Evolutionary conservation across 176 grass and related monocot genomes (phyloP), one percentile per base, ranked within the genome.

Genomic region (Hsuehochloa calcarea): DNA sequence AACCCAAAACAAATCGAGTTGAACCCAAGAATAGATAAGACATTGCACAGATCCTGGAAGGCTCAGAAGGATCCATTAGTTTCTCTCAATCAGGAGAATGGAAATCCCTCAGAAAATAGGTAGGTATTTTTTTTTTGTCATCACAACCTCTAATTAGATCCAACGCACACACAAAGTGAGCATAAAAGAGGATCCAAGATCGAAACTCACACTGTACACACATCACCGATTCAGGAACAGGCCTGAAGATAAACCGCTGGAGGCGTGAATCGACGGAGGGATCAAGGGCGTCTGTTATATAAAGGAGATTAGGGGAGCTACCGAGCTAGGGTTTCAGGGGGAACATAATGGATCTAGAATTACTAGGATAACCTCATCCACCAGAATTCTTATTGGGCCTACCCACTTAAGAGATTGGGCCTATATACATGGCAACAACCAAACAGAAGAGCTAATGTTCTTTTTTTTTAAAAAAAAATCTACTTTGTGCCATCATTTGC

Each of bases 1-100:
- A 1, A 74, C 38, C 0, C 1, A 11, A 65, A 63, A 0, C 3
- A 62, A 51, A 52, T 5, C 0, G 45, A 38, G 16, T 3, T 1
- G 5, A 83, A 65, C 5, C 0, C 1, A 46, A 45, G 3, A 5
- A 5, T 0, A 52, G 1, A 45, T 0, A 6, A 16, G 1, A 69
- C 40, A 29, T 8, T 46, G 7, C n/a, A 4, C 0, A 3, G 56
- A 84, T 71, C 2, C 22, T 70, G 43, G 11, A 46, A 88, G 87
- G 90, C 93, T 94, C 85, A 92, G 93, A 88, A 85, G 68, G 79
- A 83, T 90, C 27, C 79, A 92, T 81, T 92, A 79, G 93, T 80
- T 88, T 66, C 20, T 90, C 68, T 78, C 67, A 66, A 90, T 89
- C 90, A 92, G 74, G 44, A 81, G 27, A 54, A 47, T 17, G 6